Base-by-base conservation (phyloP, 768 basidiomycete genomes). In the Leccinum longicurvipes region DNA sequence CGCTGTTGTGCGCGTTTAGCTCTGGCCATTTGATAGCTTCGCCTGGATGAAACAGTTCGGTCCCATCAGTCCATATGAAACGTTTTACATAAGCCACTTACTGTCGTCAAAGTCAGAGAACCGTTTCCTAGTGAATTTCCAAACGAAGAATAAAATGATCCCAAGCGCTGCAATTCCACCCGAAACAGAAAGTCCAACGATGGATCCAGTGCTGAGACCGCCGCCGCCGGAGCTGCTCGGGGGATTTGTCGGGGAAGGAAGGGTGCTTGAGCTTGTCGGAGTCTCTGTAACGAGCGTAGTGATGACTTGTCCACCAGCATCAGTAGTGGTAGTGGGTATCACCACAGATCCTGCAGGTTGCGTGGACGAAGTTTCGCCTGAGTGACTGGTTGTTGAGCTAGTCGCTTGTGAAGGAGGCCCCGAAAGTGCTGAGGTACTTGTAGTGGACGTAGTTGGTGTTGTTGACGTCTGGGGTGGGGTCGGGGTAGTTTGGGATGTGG, bases 1-100 rank as follows among this genome's bases (percentile, higher is more conserved):
- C 82, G 25, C 42, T 51, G 29, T 72, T 78, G 60, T 90, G 89
- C 2, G 82, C 72, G 68, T 91, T 90, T 34, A 92, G 79, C 64
- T 93, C 91, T 3, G 91, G 91, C 91, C 91, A 93, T 72, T 92
- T 92, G 73, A 93, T 93, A 19, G 88, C 88, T 72, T 91, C 89
- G 63, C 79, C 89, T 91, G 66, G 46, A 44, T 36, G 32, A 36
- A 58, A 10, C 41, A 29, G 27, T 49, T 19, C 14, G 21, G 28
- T 51, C 24, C 9, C 50, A 51, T 58, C 50, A 58, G 21, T 42
- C 14, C 7, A 15, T 11, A 47, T 57, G 59, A 55, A 58, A 57
- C 54, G 21, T n/a, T 1, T 62, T 56, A 56, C 29, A 49, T 61
- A 55, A 60, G 50, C 44, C 27, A 82, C 88, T 63, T 70, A 91